Percentiles rank a stretch among this genome's conserved stretches.
These are phyloP conservation scores for Penicillium glabrum DNA, from an alignment of 2,329 filamentous ascomycete species.

Conservation along the genomic window DNA sequence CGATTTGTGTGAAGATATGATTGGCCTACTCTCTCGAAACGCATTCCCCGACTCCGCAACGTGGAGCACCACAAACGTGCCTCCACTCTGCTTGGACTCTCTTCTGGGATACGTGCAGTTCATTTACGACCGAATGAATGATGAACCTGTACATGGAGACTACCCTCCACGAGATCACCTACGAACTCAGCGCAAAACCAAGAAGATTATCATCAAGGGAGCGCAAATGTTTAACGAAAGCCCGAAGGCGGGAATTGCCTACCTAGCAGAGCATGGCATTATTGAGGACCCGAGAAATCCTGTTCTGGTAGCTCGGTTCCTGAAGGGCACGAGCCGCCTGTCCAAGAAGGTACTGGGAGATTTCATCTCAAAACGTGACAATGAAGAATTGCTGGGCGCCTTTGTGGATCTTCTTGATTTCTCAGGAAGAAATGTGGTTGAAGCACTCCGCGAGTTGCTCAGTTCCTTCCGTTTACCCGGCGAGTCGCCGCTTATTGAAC, in stretches of 20 bases:
- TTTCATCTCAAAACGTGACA: conserved; percentile 86
- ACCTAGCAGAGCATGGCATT: conserved; percentile 79
- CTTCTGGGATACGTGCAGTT: conserved; percentile 89
- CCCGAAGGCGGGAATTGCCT: conserved; percentile 84
- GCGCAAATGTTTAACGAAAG: conserved; percentile 93
- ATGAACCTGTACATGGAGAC: conserved; percentile 63
- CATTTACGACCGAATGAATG: conserved; percentile 79
- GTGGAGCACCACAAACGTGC: conserved; percentile 98
- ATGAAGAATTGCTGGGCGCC: conserved; percentile 78
- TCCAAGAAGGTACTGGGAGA: conserved; percentile 92
- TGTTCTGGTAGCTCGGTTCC: conserved; percentile 76
- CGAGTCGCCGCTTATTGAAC: conserved; percentile 88
- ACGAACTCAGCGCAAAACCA: conserved; percentile 71
- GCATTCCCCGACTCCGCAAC: conserved; percentile 95
- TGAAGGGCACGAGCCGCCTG: conserved; percentile 82
- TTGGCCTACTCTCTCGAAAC: conserved; percentile 88
- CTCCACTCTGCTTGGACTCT: conserved; percentile 89
- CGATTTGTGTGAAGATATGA: conserved; percentile 92
- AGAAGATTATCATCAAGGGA: conserved; percentile 85
- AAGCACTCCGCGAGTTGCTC: conserved; percentile 82
- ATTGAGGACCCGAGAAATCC: conserved; percentile 75
- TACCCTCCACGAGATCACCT: conserved; percentile 66
- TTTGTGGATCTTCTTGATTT: conserved; percentile 92
- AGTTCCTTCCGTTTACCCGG: conserved; percentile 92
- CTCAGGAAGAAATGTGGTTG: conserved; percentile 78